A percentile compares a stretch with the other conserved stretches of the same genome.
Evolutionary conservation across 2,329 filamentous ascomycete genomes (phyloP).

Genomic region (Aspergillus pseudonomiae): DNA sequence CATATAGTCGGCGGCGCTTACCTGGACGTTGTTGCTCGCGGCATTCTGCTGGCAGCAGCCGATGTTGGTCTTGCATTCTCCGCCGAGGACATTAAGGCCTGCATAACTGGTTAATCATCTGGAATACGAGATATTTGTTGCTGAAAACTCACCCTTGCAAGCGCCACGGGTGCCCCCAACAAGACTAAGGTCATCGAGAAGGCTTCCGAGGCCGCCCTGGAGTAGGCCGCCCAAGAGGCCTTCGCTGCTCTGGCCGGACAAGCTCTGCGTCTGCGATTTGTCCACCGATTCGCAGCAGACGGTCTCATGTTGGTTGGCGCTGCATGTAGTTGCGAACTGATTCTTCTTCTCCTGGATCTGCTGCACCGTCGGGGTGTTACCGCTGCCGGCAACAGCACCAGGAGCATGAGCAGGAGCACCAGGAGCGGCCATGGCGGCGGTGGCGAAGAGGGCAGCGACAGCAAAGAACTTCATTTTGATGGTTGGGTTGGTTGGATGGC

Average conservation of each 20-base stretch:
- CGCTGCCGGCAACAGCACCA: neutral
- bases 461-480: constrained; percentile 34
- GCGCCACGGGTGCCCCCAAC: neutral
- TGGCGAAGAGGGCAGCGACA: constrained; percentile 27
- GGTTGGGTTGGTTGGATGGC: neutral
- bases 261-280: neutral
- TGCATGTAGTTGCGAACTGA: neutral
- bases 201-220: neutral
- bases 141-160: neutral
- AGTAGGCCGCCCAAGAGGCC: neutral
- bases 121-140: neutral
- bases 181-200: neutral
- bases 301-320: neutral
- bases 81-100: neutral
- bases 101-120: neutral
- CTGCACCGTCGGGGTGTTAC: neutral
- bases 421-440: constrained; percentile 23
- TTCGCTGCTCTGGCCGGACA: neutral
- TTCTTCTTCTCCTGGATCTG: neutral
- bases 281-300: neutral
- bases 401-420: too few species aligned
- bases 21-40: neutral
- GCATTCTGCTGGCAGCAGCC: constrained; percentile 15
- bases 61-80: constrained; percentile 2
- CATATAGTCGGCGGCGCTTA: neutral